Percentiles rank a stretch among this genome's conserved stretches.
Conservation (phyloP, 129 eudicot genomes). For the Flaveria ramosissima region DNA sequence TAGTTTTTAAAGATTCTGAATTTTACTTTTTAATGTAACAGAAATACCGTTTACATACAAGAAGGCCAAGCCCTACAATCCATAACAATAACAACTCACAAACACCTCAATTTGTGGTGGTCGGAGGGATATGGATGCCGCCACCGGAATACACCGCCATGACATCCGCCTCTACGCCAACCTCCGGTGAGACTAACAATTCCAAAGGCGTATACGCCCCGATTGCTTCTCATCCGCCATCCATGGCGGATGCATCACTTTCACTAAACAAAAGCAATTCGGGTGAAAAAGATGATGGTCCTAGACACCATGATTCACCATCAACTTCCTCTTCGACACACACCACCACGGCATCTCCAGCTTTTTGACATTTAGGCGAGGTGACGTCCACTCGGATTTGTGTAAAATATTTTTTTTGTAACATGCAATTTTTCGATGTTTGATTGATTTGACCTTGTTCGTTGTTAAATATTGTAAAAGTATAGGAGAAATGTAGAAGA, state of each 20-base stretch:
- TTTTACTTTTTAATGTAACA: conserved; percentile 23
- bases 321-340: conserved; percentile 72
- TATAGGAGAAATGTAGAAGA: conserved; percentile 30
- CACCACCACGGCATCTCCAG: conserved; percentile 59
- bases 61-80: conserved; percentile 71
- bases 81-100: conserved; percentile 56
- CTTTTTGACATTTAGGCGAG: conserved; percentile 31
- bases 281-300: conserved; percentile 40
- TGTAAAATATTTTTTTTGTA: conserved; percentile 47
- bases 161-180: conserved; percentile 33
- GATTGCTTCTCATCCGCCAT: conserved; percentile 47
- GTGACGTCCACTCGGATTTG: neutral
- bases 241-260: neutral
- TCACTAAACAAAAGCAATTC: conserved; percentile 39
- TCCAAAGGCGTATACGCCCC: conserved; percentile 68
- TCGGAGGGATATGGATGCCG: conserved; percentile 98
- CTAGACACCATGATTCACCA: conserved; percentile 51
- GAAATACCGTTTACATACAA: conserved; percentile 90
- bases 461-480: conserved; percentile 25
- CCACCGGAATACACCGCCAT: conserved; percentile 66
- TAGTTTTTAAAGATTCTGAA: neutral
- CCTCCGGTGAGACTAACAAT: conserved; percentile 51
- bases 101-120: conserved; percentile 91
- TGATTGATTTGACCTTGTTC: conserved; percentile 11
- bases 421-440: conserved; percentile 11